These are phyloP conservation scores for Aspergillus sparsus DNA, from an alignment of 495 filamentous ascomycete species.

Conservation along the genomic window DNA sequence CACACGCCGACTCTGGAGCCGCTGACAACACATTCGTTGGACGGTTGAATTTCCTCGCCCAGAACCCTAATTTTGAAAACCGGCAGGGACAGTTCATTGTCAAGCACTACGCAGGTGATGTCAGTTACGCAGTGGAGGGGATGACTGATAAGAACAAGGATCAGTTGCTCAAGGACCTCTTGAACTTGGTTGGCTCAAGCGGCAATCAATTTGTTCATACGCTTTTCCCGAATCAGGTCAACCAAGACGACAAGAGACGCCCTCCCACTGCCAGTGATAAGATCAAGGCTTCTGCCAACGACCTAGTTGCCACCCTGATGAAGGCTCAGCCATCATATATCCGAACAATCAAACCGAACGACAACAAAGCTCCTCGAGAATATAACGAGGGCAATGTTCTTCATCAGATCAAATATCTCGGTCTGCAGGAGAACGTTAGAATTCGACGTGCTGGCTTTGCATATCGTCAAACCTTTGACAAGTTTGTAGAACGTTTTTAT, in stretches of 20 bases:
- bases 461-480: conserved; percentile 96
- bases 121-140: conserved; percentile 89
- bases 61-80: conserved; percentile 86
- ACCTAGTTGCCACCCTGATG: conserved; percentile 93
- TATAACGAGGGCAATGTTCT: conserved; percentile 90
- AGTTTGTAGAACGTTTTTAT: conserved; percentile 97
- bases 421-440: conserved; percentile 97
- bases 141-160: conserved; percentile 99
- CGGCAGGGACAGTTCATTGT: conserved; percentile 96
- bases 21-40: conserved; percentile 96
- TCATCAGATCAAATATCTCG: conserved; percentile 99
- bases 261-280: conserved; percentile 96
- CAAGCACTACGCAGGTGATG: conserved; percentile 99
- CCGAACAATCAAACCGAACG: conserved; percentile 98
- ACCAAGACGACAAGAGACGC: conserved; percentile 91
- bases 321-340: conserved; percentile 97
- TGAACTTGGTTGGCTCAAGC: conserved; percentile 83
- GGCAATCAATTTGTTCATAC: conserved; percentile 81
- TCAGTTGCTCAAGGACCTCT: conserved; percentile 88
- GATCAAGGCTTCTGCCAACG: conserved; percentile 95
- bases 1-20: conserved; percentile 89
- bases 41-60: conserved; percentile 80
- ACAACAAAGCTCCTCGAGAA: conserved; percentile 92
- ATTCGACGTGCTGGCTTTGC: conserved; percentile 97
- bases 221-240: conserved; percentile 89